Conservation (phyloP, 208 protist species). For the Wallacemonas rigidus region DNA sequence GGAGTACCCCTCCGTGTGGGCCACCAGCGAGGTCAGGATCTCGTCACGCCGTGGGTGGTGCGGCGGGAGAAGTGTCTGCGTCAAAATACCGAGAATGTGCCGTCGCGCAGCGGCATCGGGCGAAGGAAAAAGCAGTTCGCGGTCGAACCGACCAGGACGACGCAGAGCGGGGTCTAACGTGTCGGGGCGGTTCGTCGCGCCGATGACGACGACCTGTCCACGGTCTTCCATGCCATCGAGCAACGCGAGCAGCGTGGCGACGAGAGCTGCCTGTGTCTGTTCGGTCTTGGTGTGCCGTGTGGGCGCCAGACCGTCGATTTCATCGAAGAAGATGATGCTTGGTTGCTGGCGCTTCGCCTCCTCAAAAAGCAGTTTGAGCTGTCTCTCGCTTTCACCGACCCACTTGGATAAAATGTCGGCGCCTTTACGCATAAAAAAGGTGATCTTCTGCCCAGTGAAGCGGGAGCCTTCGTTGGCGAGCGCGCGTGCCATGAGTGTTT, state of each 20-base stretch:
- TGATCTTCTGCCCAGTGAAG: conserved; percentile 83
- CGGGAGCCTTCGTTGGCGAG: conserved; percentile 98
- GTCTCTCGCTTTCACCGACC: conserved; percentile 97
- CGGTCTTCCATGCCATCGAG: conserved; percentile 94
- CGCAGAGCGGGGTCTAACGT: conserved; percentile 96
- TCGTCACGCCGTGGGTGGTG: conserved; percentile 42
- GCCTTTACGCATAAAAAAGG: conserved; percentile 97
- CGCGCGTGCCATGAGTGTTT: conserved; percentile 99
- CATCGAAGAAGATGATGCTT: conserved; percentile 99
- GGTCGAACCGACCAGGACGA: conserved; percentile 96
- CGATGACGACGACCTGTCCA: conserved; percentile 94
- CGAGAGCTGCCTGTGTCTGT: conserved; percentile 83
- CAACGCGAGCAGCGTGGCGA: conserved; percentile 93
- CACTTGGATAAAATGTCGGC: conserved; percentile 98
- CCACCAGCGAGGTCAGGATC: conserved; percentile 84
- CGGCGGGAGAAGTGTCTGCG: conserved; percentile 97
- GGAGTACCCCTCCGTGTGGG: conserved; percentile 97
- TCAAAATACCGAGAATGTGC: conserved; percentile 97
- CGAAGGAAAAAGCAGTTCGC: conserved; percentile 92
- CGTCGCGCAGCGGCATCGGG: conserved; percentile 75
- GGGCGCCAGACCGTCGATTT: conserved; percentile 97
- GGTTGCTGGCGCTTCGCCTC: conserved; percentile 94
- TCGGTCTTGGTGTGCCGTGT: conserved; percentile 77
- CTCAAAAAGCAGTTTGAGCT: conserved; percentile 97
- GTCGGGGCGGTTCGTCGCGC: conserved; percentile 95